These are phyloP conservation scores for Globisporangium cederbergense DNA, from an alignment of 352 stramenopile species.

Conservation along the genomic window DNA sequence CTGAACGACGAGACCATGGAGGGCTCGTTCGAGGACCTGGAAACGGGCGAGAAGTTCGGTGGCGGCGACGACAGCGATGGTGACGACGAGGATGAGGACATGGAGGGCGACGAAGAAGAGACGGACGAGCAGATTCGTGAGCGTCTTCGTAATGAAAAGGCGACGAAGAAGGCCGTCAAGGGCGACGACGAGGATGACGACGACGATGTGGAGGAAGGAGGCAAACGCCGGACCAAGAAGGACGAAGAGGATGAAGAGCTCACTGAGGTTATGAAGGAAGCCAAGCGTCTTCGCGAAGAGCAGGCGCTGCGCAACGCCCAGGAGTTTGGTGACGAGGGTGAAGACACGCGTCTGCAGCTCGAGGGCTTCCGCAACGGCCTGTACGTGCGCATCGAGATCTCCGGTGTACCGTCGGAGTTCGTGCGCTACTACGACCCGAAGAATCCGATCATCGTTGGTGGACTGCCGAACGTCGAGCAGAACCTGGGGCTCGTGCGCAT, in stretches of 20 bases:
- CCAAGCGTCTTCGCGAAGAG: conserved; percentile 78
- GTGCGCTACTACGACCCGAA: conserved; percentile 92
- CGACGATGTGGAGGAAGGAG: conserved; percentile 26
- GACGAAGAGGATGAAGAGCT: conserved; percentile 83
- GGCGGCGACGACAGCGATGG: conserved; percentile 25
- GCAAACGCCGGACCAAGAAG: conserved; percentile 31
- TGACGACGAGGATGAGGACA: conserved; percentile 25
- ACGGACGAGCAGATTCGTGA: conserved; percentile 81
- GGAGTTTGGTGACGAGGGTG: conserved; percentile 95
- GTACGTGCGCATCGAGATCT: conserved; percentile 97
- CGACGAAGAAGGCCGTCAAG: conserved; percentile 82
- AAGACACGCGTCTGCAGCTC: conserved; percentile 89
- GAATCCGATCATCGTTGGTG: conserved; percentile 89
- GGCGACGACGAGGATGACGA: conserved; percentile 60
- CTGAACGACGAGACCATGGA: conserved; percentile 90
- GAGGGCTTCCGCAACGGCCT: conserved; percentile 96
- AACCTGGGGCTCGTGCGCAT: conserved; percentile 93
- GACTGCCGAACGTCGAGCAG: conserved; percentile 95
- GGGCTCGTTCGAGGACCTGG: conserved; percentile 97
- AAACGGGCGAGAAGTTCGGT: conserved; percentile 87
- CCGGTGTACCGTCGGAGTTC: conserved; percentile 93
- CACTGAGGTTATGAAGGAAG: conserved; percentile 83
- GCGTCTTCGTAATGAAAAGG: conserved; percentile 88
- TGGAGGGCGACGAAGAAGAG: conserved; percentile 46
- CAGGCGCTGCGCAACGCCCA: conserved; percentile 86